A percentile compares a stretch with the other conserved stretches of the same genome.
Conservation (phyloP, 805 yeast genomes). For the Lachancea waltii region DNA sequence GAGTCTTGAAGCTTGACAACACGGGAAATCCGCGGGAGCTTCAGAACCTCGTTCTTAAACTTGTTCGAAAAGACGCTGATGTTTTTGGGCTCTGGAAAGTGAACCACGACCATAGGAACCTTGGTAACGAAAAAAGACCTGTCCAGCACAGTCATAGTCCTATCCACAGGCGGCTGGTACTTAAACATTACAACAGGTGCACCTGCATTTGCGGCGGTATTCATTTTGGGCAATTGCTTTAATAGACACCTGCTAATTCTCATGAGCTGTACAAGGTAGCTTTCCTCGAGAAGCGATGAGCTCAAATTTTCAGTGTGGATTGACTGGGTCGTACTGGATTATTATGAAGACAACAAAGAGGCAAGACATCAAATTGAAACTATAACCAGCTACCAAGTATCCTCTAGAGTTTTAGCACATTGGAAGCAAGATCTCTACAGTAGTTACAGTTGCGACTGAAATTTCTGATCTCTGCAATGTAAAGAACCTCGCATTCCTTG, state of each 20-base stretch:
- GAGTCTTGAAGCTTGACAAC: conserved; percentile 41
- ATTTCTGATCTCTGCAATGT: too few species aligned
- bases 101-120: conserved; percentile 60
- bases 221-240: conserved; percentile 1
- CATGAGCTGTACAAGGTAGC: neutral
- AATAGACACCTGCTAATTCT: neutral
- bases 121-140: conserved; percentile 51
- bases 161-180: conserved; percentile 58
- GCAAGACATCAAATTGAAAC: neutral
- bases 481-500: too few species aligned
- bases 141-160: conserved; percentile 62
- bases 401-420: too few species aligned
- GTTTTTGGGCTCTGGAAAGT: conserved; percentile 58
- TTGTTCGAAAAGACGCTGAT: conserved; percentile 57
- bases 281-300: conserved; percentile 3
- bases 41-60: conserved; percentile 54
- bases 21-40: conserved; percentile 63
- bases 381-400: too few species aligned
- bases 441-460: too few species aligned
- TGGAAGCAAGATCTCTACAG: too few species aligned
- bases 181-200: conserved; percentile 10
- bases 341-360: neutral
- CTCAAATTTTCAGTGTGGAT: neutral
- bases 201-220: neutral
- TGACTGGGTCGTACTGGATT: neutral